Percentiles rank a stretch among this genome's conserved stretches.
phyloP scores from a whole-genome alignment of 75 land plant species.

The Pseudotsuga menziesii region DNA sequence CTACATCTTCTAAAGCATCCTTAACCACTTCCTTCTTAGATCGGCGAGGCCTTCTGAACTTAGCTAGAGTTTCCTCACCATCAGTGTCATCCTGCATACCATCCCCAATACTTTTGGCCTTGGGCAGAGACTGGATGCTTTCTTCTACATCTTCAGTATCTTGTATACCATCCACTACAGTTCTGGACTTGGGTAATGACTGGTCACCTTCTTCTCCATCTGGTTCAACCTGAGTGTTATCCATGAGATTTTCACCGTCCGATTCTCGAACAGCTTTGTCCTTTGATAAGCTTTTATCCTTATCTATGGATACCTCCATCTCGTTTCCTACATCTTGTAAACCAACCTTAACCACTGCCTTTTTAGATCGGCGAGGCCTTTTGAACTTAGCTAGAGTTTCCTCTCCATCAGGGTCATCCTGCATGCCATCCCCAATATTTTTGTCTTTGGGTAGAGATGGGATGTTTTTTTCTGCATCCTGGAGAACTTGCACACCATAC shows the following conservation, averaged over 20 bases:
- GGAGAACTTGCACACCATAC: neutral
- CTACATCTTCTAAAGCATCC: neutral
- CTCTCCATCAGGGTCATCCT: constrained; percentile 5
- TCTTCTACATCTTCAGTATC: too few relatives aligned
- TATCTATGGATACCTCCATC: neutral
- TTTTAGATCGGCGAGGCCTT: neutral
- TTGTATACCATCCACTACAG: too few relatives aligned
- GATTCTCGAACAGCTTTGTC: neutral
- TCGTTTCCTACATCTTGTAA: neutral
- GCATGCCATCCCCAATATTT: constrained; percentile 1
- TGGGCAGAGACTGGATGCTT: too few relatives aligned
- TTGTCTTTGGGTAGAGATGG: neutral
- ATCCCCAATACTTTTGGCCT: neutral
- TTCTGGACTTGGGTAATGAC: too few relatives aligned
- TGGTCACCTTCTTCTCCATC: neutral
- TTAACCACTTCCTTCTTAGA: neutral
- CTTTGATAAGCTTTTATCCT: neutral
- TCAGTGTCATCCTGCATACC: neutral
- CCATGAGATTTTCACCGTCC: neutral
- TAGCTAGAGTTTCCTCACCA: neutral
- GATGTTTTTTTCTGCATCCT: neutral
- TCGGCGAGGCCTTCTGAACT: neutral
- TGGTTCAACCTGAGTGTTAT: neutral
- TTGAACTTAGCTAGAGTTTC: constrained; percentile 7
- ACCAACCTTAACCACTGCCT: neutral